Evolutionary conservation across 805 yeast species (phyloP).

Genomic region (Saccharomycopsis sp.): DNA sequence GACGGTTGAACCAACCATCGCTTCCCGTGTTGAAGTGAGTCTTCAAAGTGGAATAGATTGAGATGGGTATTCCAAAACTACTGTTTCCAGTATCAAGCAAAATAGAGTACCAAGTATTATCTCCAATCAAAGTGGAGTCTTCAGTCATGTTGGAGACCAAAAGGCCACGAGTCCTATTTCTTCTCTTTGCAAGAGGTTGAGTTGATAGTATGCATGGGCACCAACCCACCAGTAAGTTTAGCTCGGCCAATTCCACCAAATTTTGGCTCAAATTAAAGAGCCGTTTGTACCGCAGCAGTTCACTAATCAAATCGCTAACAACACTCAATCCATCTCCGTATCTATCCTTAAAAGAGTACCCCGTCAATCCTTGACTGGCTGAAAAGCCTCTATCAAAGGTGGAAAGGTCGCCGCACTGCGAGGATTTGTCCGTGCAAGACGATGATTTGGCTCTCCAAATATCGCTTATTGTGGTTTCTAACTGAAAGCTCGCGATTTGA

Average conservation of each 20-base stretch:
- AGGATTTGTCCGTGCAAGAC: neutral
- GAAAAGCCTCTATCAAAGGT: neutral
- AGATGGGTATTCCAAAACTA: neutral
- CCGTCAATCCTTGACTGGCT: too few species aligned
- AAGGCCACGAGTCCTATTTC: neutral
- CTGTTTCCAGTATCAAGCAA: neutral
- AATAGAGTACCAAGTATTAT: neutral
- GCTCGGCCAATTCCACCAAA: constrained; percentile 11
- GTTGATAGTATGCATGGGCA: neutral
- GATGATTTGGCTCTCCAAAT: neutral
- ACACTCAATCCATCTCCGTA: neutral
- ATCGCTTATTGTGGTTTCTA: neutral
- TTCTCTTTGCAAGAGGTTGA: neutral
- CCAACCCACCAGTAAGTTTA: constrained; percentile 2
- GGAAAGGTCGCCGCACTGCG: neutral
- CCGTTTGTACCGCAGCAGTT: too few species aligned
- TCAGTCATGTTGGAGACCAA: neutral
- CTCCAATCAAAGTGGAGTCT: neutral
- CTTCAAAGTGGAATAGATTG: neutral
- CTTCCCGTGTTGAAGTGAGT: neutral
- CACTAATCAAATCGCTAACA: neutral
- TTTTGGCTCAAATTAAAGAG: neutral
- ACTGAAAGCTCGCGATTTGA: constrained; percentile 1
- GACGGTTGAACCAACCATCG: neutral
- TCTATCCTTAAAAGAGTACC: neutral